phyloP scores from a whole-genome alignment of 2,329 filamentous ascomycete species.

The Mollisia scopiformis region DNA sequence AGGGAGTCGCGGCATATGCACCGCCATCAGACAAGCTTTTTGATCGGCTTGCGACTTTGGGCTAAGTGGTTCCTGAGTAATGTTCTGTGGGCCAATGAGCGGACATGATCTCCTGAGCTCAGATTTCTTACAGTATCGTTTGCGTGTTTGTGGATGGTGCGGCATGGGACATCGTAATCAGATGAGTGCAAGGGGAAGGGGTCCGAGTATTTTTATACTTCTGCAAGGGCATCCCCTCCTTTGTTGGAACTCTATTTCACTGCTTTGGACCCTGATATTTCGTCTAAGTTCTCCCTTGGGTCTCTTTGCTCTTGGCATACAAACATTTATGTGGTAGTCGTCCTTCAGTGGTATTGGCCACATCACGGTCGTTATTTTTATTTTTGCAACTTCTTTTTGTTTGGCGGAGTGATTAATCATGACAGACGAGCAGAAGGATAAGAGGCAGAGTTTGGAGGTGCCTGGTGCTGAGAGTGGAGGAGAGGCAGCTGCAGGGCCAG shows the following conservation, averaged over 20 bases:
- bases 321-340: background rate
- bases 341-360: background rate
- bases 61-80: constrained; percentile 6
- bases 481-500: background rate
- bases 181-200: background rate
- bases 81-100: background rate
- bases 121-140: too few species aligned
- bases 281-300: background rate
- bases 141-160: background rate
- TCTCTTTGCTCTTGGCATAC: background rate
- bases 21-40: constrained; percentile 12
- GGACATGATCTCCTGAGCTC: too few species aligned
- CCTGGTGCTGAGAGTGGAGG: background rate
- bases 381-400: background rate
- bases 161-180: background rate
- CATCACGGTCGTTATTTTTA: background rate
- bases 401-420: background rate
- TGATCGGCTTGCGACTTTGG: background rate
- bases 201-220: constrained; percentile 1
- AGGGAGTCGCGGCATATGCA: constrained; percentile 2
- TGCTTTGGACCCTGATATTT: background rate
- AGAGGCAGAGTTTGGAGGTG: background rate
- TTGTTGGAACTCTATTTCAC: background rate
- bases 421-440: constrained; percentile 6
- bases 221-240: background rate